Evolutionary conservation across 2,329 filamentous ascomycete genomes (phyloP).

Genomic region (Kalmusia sp.): DNA sequence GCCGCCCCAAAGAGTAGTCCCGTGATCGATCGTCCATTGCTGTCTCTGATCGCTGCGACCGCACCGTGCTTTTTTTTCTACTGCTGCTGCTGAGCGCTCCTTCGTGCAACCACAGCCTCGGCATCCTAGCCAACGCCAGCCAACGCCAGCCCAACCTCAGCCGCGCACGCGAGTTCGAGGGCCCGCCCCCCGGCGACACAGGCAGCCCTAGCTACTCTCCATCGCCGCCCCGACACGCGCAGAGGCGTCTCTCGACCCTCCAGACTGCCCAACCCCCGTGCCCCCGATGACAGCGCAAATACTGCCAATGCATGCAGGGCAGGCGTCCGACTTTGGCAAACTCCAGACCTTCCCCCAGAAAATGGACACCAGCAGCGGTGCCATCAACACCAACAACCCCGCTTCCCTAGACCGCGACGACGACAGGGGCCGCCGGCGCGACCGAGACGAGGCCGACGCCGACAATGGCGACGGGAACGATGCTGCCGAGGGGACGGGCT

Average conservation of each 20-base stretch:
- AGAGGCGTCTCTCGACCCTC: conserved; percentile 14
- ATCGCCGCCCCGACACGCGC: conserved; percentile 17
- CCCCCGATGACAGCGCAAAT: conserved; percentile 47
- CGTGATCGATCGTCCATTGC: conserved; percentile 11
- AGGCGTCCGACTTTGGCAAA: conserved; percentile 45
- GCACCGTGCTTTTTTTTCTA: conserved; percentile 8
- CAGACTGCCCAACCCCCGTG: conserved; percentile 11
- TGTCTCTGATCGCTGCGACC: conserved; percentile 4
- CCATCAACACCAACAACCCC: conserved; percentile 38
- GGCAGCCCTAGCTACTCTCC: conserved; percentile 19
- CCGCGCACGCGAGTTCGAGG: conserved; percentile 24
- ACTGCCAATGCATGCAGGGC: conserved; percentile 46
- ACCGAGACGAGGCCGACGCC: conserved; percentile 39
- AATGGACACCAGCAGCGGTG: conserved; percentile 39
- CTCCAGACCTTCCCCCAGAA: conserved; percentile 41
- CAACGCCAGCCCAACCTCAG: conserved; percentile 16
- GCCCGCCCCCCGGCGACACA: conserved; percentile 26
- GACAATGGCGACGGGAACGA: conserved; percentile 35
- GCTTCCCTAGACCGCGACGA: conserved; percentile 45
- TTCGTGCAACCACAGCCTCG: conserved; percentile 9
- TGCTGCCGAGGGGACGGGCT: conserved; percentile 33
- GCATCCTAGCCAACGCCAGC: conserved; percentile 27
- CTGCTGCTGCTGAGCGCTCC: too few relatives aligned
- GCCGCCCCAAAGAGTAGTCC: conserved; percentile 4
- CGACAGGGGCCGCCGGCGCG: conserved; percentile 46